Base-by-base conservation (phyloP, 495 filamentous ascomycete species). In the Podospora anserina region DNA sequence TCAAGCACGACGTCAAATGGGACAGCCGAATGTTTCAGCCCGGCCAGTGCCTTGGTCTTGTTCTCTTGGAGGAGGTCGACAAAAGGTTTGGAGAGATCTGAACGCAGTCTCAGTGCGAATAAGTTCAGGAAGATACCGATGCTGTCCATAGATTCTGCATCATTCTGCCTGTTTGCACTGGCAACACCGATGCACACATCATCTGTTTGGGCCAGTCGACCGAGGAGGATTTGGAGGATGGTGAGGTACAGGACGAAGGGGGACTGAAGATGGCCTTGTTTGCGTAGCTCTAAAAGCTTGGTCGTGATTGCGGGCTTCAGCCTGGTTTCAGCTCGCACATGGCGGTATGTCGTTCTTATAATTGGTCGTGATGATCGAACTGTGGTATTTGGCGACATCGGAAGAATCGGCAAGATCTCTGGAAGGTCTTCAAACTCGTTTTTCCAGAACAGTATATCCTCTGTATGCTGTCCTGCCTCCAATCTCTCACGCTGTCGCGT, bases 111-210 rank as follows among this genome's bases (percentile, higher is more conserved):
- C 6, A 77, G 60, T 1, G 75, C 73, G 3, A 77, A 63, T 0
- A 74, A 57, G 32, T 77, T 77, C 15, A 75, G 32, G 58, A 69
- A 75, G 19, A 70, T 64, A 1, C 75, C 75, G 5, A 77, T 56
- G 58, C 49, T 72, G 23, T 65, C 59, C 4, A 20, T 53, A 55
- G 44, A 49, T 7, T 49, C 66, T 16, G 27, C 16, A 54, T 72
- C 71, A 27, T 55, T 63, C 16, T 65, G 59, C 20, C 67, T 61
- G 44, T 81, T 81, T 5, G 75, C 79, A 68, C 83, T 80, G 0
- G 76, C 78, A 16, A 86, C 76, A 3, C 83, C 83, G 32, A 86
- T 82, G 44, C 69, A 78, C 30, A 85, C 26, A 20, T 82, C 75
- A 0, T 80, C 71, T 1, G 63, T 61, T 11, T 79, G 65, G 0